A percentile compares a stretch with the other conserved stretches of the same genome.
phyloP scores from a whole-genome alignment of 2,329 filamentous ascomycete species.

The Didymella exigua region DNA sequence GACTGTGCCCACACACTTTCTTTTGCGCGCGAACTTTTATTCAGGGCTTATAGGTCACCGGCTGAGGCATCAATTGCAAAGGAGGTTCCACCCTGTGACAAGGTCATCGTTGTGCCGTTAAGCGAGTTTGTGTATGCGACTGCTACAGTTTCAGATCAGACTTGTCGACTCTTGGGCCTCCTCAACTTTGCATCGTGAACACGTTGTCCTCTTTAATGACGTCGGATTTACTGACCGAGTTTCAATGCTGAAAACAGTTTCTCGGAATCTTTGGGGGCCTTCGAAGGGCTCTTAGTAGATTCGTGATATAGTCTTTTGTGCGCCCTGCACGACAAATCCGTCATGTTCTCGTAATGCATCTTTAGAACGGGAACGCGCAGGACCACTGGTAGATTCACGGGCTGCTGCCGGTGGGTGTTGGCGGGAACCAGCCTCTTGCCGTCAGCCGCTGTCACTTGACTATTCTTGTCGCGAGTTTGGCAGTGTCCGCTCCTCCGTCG shows the following conservation, averaged over 20 bases:
- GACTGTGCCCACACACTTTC: not conserved
- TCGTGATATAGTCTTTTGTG: too few relatives aligned
- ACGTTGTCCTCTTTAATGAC: not conserved
- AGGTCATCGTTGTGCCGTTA: slow-evolving; percentile 14
- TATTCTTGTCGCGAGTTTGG: slow-evolving; percentile 13
- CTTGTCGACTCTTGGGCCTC: slow-evolving; percentile 6
- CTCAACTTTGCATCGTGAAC: not conserved
- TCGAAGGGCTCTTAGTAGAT: not conserved
- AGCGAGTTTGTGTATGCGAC: slow-evolving; percentile 15
- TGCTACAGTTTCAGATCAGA: slow-evolving; percentile 4
- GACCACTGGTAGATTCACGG: not conserved
- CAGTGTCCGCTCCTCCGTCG: slow-evolving; percentile 30
- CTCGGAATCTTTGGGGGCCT: not conserved
- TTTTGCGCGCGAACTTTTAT: not conserved
- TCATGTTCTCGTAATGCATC: too few relatives aligned
- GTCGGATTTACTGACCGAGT: not conserved
- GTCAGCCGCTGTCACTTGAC: slow-evolving; percentile 13
- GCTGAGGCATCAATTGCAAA: slow-evolving; percentile 28
- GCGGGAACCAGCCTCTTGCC: slow-evolving; percentile 2
- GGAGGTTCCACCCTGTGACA: slow-evolving; percentile 18
- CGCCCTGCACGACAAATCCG: too few relatives aligned
- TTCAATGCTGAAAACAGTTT: too few relatives aligned
- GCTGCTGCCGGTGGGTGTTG: not conserved
- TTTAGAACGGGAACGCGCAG: too few relatives aligned
- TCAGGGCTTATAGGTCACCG: not conserved